These are phyloP conservation scores for Thermothielavioides terrestris DNA, from an alignment of 495 filamentous ascomycete genomes.

Conservation along the genomic window DNA sequence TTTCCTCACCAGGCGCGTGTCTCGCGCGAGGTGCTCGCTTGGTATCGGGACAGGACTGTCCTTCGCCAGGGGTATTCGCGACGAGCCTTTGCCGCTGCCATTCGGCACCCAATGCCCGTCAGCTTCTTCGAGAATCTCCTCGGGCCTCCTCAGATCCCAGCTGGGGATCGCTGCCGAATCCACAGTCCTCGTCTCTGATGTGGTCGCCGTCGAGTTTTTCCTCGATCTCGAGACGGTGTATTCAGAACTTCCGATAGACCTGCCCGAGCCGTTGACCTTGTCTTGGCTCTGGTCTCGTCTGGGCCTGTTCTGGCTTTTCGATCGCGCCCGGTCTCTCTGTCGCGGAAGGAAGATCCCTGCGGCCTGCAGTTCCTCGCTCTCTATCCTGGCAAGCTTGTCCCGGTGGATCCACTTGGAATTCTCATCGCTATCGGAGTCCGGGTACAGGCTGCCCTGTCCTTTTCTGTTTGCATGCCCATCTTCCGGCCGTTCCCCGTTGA, in stretches of 20 bases:
- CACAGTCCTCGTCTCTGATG: constrained; percentile 22
- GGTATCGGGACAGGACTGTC: constrained; percentile 70
- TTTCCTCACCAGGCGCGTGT: constrained; percentile 57
- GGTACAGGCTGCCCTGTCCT: constrained; percentile 1
- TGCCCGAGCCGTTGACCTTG: constrained; percentile 20
- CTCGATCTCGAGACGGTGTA: constrained; percentile 29
- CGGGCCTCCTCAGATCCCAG: constrained; percentile 70
- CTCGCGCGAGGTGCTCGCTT: constrained; percentile 58
- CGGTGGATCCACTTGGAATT: constrained; percentile 88
- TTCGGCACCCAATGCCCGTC: constrained; percentile 36
- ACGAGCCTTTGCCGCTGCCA: constrained; percentile 37
- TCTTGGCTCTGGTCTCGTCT: constrained; percentile 35
- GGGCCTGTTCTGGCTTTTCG: constrained; percentile 43
- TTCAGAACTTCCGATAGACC: constrained; percentile 18
- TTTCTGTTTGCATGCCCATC: constrained; percentile 9
- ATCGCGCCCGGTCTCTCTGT: constrained; percentile 37
- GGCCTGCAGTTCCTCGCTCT: constrained; percentile 84
- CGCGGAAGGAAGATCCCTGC: constrained; percentile 67
- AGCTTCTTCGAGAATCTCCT: constrained; percentile 67
- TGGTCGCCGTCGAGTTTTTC: constrained; percentile 38
- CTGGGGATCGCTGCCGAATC: constrained; percentile 22
- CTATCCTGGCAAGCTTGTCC: constrained; percentile 89
- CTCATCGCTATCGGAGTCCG: constrained; percentile 35
- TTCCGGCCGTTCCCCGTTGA: constrained; percentile 7
- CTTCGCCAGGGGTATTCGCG: constrained; percentile 77